Base-by-base conservation (phyloP, 1,139 yeast species). In the Kodamaea arcana region DNA sequence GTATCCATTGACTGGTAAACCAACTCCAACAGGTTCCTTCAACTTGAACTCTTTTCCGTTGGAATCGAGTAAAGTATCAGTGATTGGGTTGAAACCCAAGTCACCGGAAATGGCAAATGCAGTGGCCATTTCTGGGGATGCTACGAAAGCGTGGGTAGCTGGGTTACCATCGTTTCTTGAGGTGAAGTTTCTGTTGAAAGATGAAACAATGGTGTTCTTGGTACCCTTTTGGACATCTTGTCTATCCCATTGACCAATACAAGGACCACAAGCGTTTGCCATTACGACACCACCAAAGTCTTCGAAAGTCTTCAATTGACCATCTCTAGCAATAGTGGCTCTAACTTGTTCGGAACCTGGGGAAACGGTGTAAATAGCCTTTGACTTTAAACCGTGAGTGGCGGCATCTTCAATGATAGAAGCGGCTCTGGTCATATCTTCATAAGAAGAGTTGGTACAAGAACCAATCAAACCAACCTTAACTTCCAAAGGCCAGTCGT, bases 241-340 rank as follows among this genome's bases (percentile, higher is more conserved):
- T 76, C 98, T 86, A 65, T 92, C 97, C 98, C 98, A 92, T 78
- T 92, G 98, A 65, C 98, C 98, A 61, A 92, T 92, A 80, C 98
- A 90, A 67, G 98, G 98, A 66, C 98, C 98, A 78, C 98, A 90
- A 46, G 98, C 98, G 65, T 92, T 92, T 50, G 98, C 97, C 67
- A 92, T 76, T 44, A 92, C 96, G 46, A 83, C 75, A 72, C 95
- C 97, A 58, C 97, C 97, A 52, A 83, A 84, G 59, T 86, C 94
- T 65, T 82, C 80, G 69, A 92, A 88, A 53, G 90, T 83, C 59
- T 83, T 71, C 56, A 90, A 77, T 72, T 83, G 90, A 57, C 97
- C 97, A 64, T 92, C 98, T 72, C 97, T 84, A 60, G 83, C 96
- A 63, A 92, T 88, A 52, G 97, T 92, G 50, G 97, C 97, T 75